Evolutionary conservation across 352 stramenopile genomes (phyloP).

Genomic region (Phytophthora colocasiae): DNA sequence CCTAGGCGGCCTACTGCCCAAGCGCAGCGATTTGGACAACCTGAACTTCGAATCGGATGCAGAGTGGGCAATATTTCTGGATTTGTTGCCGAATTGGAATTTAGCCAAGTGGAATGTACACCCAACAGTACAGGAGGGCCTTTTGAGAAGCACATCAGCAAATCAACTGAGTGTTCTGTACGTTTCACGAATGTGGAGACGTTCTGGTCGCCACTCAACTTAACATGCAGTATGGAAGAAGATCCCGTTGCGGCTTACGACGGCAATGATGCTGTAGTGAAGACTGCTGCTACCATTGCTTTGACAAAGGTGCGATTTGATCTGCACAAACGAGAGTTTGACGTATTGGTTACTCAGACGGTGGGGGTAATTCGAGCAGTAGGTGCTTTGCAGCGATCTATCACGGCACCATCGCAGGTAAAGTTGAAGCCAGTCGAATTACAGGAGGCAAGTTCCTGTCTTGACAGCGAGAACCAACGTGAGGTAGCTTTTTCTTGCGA

Average conservation of each 20-base stretch:
- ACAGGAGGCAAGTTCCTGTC: neutral
- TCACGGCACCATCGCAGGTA: slow-evolving; percentile 1
- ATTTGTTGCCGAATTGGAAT: slow-evolving; percentile 38
- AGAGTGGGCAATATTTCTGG: slow-evolving; percentile 62
- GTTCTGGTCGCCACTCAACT: slow-evolving; percentile 62
- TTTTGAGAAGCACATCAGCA: slow-evolving; percentile 47
- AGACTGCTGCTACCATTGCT: slow-evolving; percentile 20
- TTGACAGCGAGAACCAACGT: slow-evolving; percentile 18
- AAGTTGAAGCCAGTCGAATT: slow-evolving; percentile 12
- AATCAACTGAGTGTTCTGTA: slow-evolving; percentile 11
- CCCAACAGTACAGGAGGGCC: slow-evolving; percentile 19
- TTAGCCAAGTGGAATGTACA: slow-evolving; percentile 3
- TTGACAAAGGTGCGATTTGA: slow-evolving; percentile 47
- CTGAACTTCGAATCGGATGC: slow-evolving; percentile 46
- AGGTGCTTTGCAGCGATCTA: slow-evolving; percentile 15
- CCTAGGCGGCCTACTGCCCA: slow-evolving; percentile 55
- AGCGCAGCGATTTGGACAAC: slow-evolving; percentile 57
- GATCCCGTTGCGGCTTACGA: slow-evolving; percentile 8
- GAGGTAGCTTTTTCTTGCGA: slow-evolving; percentile 51
- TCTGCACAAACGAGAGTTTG: slow-evolving; percentile 33
- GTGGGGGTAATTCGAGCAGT: slow-evolving; percentile 22
- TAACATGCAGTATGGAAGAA: slow-evolving; percentile 51
- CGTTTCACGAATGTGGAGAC: slow-evolving; percentile 33
- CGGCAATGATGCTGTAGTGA: neutral
- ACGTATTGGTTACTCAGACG: slow-evolving; percentile 26